Evolutionary conservation across 139 green algal species (phyloP).

Genomic region (Tetraselmis chui): DNA sequence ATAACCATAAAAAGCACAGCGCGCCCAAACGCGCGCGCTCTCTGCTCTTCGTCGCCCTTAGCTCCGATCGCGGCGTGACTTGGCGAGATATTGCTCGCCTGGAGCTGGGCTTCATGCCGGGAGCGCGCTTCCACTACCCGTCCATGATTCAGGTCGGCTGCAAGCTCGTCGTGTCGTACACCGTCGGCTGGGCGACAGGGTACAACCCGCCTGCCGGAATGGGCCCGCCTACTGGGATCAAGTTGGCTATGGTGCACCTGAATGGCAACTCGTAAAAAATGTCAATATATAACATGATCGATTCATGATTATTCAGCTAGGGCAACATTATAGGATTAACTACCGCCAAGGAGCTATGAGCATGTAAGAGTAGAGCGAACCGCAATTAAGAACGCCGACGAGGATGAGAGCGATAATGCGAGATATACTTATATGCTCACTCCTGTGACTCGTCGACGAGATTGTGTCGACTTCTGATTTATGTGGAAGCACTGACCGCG

Average conservation of each 20-base stretch:
- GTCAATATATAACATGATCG: too few relatives aligned
- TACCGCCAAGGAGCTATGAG: too few relatives aligned
- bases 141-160: background rate
- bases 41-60: background rate
- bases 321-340: too few relatives aligned
- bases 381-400: too few relatives aligned
- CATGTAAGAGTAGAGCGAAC: too few relatives aligned
- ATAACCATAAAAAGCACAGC: background rate
- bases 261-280: too few relatives aligned
- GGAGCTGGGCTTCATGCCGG: background rate
- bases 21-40: background rate
- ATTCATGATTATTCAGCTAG: too few relatives aligned
- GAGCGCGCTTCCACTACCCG: background rate
- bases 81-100: background rate
- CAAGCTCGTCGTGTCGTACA: background rate
- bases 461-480: too few relatives aligned
- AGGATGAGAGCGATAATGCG: too few relatives aligned
- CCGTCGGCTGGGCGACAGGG: background rate
- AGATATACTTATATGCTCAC: too few relatives aligned
- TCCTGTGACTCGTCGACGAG: too few relatives aligned
- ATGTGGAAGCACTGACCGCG: too few relatives aligned
- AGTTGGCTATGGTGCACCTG: background rate
- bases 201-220: background rate
- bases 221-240: background rate
- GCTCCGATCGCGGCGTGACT: background rate